Evolutionary conservation across 495 filamentous ascomycete species (phyloP).

Genomic region (Letharia columbiana): DNA sequence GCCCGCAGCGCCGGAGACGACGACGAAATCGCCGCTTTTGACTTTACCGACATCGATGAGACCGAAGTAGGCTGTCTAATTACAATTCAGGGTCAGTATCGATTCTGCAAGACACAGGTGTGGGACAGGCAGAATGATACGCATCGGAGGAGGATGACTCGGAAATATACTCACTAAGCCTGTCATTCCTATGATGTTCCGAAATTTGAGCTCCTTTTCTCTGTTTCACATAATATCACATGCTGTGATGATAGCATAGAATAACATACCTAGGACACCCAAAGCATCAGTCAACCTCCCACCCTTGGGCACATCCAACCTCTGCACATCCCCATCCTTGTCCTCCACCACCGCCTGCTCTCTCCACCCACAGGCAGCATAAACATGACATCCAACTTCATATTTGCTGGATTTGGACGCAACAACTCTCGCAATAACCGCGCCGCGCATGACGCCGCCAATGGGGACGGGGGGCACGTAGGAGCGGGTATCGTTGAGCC

Average conservation of each 20-base stretch:
- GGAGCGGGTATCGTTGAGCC: constrained; percentile 58
- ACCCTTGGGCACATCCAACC: constrained; percentile 38
- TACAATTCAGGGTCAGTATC: constrained; percentile 34
- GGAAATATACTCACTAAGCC: background rate
- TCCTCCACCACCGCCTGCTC: constrained; percentile 46
- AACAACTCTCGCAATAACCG: constrained; percentile 47
- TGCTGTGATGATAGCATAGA: constrained; percentile 16
- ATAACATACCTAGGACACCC: constrained; percentile 41
- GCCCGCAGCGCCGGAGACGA: constrained; percentile 61
- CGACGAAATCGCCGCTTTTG: constrained; percentile 52
- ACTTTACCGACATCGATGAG: constrained; percentile 50
- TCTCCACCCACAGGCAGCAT: constrained; percentile 49
- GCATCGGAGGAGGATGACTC: background rate
- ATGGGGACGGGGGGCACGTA: constrained; percentile 60
- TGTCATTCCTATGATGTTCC: background rate
- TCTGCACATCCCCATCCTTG: constrained; percentile 35
- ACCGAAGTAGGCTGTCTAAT: constrained; percentile 61
- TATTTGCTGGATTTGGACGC: constrained; percentile 38
- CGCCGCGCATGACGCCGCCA: constrained; percentile 60
- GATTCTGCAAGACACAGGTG: too few relatives aligned
- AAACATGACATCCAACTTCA: constrained; percentile 45
- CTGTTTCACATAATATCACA: background rate
- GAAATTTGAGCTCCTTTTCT: background rate
- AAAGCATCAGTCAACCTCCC: constrained; percentile 50
- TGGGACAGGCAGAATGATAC: background rate